A percentile compares a stretch with the other conserved stretches of the same genome.
These are phyloP conservation scores for Cordyceps cateniannulata DNA, from an alignment of 2,329 filamentous ascomycete genomes.

Conservation along the genomic window DNA sequence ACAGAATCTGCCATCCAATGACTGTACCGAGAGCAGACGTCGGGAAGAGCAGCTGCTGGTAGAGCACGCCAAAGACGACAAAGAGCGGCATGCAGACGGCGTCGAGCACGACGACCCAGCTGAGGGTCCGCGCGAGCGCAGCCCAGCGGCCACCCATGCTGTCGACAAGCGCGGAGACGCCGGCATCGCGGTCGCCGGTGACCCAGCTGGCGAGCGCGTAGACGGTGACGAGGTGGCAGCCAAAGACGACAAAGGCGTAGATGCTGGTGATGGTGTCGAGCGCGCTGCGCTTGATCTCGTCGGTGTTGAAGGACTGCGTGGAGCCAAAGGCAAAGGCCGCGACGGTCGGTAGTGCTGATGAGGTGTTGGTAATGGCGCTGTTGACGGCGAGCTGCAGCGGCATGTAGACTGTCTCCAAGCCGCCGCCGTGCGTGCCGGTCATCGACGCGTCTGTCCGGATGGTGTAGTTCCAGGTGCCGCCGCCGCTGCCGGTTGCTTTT, in stretches of 20 bases:
- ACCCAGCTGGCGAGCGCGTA: constrained; percentile 16
- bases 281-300: not conserved
- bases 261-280: constrained; percentile 13
- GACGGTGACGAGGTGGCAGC: constrained; percentile 11
- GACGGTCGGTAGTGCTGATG: not conserved
- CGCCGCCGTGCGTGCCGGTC: constrained; percentile 39
- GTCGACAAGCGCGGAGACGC: constrained; percentile 27
- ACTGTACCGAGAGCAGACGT: constrained; percentile 8
- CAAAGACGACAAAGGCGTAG: constrained; percentile 14
- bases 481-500: no score
- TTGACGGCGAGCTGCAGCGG: constrained; percentile 29
- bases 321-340: constrained; percentile 16
- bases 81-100: constrained; percentile 30
- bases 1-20: constrained; percentile 40
- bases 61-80: constrained; percentile 28
- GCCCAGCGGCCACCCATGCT: constrained; percentile 38
- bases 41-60: constrained; percentile 40
- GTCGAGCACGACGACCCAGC: constrained; percentile 22
- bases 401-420: constrained; percentile 28
- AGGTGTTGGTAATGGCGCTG: constrained; percentile 24
- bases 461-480: constrained; percentile 24
- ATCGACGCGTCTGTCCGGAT: constrained; percentile 20
- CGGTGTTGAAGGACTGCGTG: not conserved
- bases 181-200: constrained; percentile 25
- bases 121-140: constrained; percentile 19